These are phyloP conservation scores for Macaranga tanarius DNA, from an alignment of 441 rosid genomes.

Conservation along the genomic window DNA sequence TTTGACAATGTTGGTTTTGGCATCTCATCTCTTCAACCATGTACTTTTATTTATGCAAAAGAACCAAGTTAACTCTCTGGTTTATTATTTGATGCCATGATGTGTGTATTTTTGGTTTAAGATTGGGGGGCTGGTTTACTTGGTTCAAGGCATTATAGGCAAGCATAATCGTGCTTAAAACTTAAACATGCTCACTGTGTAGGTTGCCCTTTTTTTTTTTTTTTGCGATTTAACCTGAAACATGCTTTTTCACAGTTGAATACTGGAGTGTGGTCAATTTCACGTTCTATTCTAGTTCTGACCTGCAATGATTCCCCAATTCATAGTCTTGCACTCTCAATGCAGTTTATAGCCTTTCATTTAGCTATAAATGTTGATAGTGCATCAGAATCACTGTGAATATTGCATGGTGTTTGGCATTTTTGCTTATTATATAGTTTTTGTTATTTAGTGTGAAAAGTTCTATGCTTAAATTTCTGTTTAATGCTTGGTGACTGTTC, in stretches of 20 bases:
- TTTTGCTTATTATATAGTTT: neutral
- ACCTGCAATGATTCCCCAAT: neutral
- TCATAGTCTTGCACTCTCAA: neutral
- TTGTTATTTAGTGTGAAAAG: neutral
- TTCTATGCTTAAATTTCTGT: neutral
- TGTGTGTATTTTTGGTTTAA: neutral
- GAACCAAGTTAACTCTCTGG: neutral
- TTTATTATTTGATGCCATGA: neutral
- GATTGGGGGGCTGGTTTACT: too few relatives aligned
- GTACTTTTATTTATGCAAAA: neutral
- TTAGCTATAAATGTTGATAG: neutral
- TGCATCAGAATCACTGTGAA: neutral
- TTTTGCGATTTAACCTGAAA: neutral
- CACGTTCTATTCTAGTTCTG: neutral
- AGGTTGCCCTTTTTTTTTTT: neutral
- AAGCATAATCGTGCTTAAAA: neutral
- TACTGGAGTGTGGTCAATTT: neutral
- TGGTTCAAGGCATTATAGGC: neutral
- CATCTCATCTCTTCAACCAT: neutral
- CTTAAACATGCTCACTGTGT: neutral
- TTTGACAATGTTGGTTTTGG: neutral
- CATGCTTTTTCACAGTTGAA: neutral
- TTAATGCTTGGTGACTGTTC: conserved; percentile 15
- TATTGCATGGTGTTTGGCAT: neutral
- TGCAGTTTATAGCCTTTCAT: neutral